phyloP scores from a whole-genome alignment of 257 asterid species.

The Ajuga chamaepitys region DNA sequence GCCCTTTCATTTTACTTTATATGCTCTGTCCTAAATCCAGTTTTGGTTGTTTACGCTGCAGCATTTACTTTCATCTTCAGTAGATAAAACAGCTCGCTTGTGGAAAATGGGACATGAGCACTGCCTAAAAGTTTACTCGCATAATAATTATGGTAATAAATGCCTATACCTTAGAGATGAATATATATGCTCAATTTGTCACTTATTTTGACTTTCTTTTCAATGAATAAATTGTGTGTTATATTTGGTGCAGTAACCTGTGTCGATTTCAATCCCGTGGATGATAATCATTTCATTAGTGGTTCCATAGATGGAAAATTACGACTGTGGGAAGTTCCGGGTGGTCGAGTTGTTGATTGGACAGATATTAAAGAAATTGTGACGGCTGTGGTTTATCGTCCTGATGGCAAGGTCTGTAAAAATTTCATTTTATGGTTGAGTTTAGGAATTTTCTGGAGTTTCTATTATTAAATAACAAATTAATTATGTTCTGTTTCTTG shows the following conservation, averaged over 20 bases:
- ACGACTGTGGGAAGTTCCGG: constrained; percentile 74
- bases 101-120: constrained; percentile 76
- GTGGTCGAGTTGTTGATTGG: constrained; percentile 76
- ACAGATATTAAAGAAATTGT: constrained; percentile 68
- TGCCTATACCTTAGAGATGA: neutral
- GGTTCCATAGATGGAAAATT: constrained; percentile 85
- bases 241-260: constrained; percentile 62
- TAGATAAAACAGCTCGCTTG: constrained; percentile 82
- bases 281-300: constrained; percentile 71
- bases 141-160: constrained; percentile 67
- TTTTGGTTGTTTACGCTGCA: constrained; percentile 27
- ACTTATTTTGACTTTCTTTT: neutral
- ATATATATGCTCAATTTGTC: neutral
- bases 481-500: constrained; percentile 5
- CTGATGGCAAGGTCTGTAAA: constrained; percentile 68
- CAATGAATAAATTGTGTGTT: neutral
- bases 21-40: neutral
- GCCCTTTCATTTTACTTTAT: no score
- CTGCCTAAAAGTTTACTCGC: constrained; percentile 64
- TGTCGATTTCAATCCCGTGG: constrained; percentile 72
- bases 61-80: constrained; percentile 78
- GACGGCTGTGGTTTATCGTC: constrained; percentile 65
- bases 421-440: neutral
- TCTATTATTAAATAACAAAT: neutral
- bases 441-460: neutral